Base-by-base conservation (phyloP, 768 basidiomycete genomes). In the Guyanaporus albipodus region DNA sequence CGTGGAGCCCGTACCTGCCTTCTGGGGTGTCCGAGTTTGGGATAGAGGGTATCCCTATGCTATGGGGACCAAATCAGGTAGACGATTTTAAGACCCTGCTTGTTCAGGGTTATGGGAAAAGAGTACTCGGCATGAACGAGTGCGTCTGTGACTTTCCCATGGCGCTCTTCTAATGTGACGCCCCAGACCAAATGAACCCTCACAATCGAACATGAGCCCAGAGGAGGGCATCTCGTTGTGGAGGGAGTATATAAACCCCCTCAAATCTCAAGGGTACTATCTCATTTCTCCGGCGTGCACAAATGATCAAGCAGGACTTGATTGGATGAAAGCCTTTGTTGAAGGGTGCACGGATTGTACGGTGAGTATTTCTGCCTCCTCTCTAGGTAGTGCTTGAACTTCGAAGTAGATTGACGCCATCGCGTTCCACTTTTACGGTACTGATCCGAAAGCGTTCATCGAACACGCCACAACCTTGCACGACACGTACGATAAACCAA, bases 41-140 rank as follows among this genome's bases (percentile, higher is more conserved):
- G n/a, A 61, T 83, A 31, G 64, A 74, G 9, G 80, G 69, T 52
- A 70, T 78, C 37, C 79, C 87, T 34, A 87, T 87, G 85, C 63
- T 90, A 1, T 91, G 87, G 87, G 82, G 86, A 50, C 54, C 61
- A 7, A 71, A 75, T 23, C 73, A 85, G 44, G 59, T 73, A 21
- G 50, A 43, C 7, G 70, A 76, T 14, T 85, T 86, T 62, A 54
- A 70, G 46, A 60, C 60, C 2, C 48, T 68, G 34, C 76, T 83
- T 24, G 66, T 73, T 38, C 52, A 62, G 14, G 80, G 79, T 31
- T 80, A 84, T 56, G 77, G 83, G 29, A 66, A 70, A 18, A 64
- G 67, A 45, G 78, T 78, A 38, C 56, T 90, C n/a, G 85, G 82
- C 40, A 72, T 79, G 67, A 95, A 94, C 61, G 91, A 91, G 91